Percentiles rank a stretch among this genome's conserved stretches.
Conservation (phyloP, 257 asterid species). For the Fraxinus americana region DNA sequence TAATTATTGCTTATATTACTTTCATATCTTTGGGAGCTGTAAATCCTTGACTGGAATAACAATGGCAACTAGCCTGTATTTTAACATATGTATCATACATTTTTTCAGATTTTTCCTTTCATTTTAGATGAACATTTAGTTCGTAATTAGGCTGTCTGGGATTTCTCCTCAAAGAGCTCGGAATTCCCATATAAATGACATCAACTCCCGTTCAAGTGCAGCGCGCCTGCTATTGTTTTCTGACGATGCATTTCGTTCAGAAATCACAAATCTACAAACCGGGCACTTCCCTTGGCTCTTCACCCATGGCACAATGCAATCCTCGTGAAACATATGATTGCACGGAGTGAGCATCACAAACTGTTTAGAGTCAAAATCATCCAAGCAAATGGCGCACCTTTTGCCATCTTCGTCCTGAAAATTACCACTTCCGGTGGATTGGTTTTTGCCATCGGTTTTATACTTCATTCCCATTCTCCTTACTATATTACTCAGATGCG, state of each 20-base stretch:
- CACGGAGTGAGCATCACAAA: slow-evolving; percentile 76
- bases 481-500: slow-evolving; percentile 49
- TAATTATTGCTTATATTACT: neutral
- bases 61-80: neutral
- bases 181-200: neutral
- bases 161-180: neutral
- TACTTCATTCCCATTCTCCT: slow-evolving; percentile 44
- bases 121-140: neutral
- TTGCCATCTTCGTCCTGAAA: slow-evolving; percentile 47
- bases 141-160: neutral
- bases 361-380: slow-evolving; percentile 71
- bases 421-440: slow-evolving; percentile 6
- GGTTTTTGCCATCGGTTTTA: neutral
- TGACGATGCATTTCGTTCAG: neutral
- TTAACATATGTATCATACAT: neutral
- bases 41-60: neutral
- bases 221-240: neutral
- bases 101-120: neutral
- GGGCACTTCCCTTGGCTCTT: slow-evolving; percentile 80
- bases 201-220: neutral
- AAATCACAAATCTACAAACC: slow-evolving; percentile 58
- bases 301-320: slow-evolving; percentile 90
- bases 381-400: slow-evolving; percentile 79
- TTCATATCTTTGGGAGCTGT: neutral
- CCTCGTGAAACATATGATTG: slow-evolving; percentile 89